Conservation (phyloP, 2,329 filamentous ascomycete genomes). For the Penicillium corylophilum region DNA sequence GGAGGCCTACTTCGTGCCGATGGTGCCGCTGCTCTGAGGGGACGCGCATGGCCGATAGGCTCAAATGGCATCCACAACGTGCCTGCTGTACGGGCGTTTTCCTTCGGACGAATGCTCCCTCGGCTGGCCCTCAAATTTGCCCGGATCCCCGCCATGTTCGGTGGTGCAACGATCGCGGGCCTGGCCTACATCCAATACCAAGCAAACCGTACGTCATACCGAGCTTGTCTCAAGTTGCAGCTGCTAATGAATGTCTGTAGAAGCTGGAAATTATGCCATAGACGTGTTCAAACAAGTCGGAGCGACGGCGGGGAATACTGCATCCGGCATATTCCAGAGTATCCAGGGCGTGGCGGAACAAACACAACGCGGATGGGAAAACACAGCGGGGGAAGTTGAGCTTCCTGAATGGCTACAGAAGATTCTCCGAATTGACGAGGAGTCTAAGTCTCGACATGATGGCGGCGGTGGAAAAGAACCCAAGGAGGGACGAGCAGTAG, state of each 20-base stretch:
- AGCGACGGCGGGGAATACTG: constrained; percentile 68
- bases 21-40: constrained; percentile 60
- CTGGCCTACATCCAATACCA: constrained; percentile 96
- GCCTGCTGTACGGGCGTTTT: constrained; percentile 62
- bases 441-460: constrained; percentile 53
- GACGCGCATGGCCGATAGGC: constrained; percentile 73
- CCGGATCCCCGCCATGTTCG: constrained; percentile 86
- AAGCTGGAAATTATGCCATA: constrained; percentile 73
- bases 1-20: constrained; percentile 69
- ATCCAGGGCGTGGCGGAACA: constrained; percentile 75
- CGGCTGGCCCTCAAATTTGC: constrained; percentile 88
- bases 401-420: constrained; percentile 77
- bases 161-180: constrained; percentile 80
- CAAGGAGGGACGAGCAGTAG: constrained; percentile 58
- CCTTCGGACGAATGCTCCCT: constrained; percentile 70
- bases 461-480: constrained; percentile 51
- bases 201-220: constrained; percentile 67
- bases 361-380: constrained; percentile 76
- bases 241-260: constrained; percentile 37
- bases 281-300: constrained; percentile 73
- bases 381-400: constrained; percentile 74
- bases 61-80: constrained; percentile 76
- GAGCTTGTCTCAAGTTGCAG: not conserved
- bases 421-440: constrained; percentile 63
- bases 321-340: constrained; percentile 67